A percentile compares a stretch with the other conserved stretches of the same genome.
Conservation (phyloP, 768 basidiomycete genomes). For the Suillus cothurnatus region DNA sequence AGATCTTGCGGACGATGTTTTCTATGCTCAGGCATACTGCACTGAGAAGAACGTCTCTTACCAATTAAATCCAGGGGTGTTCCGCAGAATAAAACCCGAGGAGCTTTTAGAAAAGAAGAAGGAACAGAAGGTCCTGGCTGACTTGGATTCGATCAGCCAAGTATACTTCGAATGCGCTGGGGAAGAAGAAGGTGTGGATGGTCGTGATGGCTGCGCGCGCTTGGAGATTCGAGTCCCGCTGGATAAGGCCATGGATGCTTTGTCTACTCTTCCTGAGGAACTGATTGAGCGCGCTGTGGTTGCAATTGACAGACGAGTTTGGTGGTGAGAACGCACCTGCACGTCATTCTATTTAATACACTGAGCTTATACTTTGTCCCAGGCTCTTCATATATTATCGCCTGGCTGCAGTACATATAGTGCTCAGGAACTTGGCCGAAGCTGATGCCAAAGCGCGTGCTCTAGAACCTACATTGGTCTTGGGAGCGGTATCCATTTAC, state of each 20-base stretch:
- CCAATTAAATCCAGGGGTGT: not conserved
- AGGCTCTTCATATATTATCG: not conserved
- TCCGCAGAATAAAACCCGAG: not conserved
- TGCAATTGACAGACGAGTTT: not conserved
- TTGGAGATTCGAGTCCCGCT: not conserved
- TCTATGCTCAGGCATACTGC: not conserved
- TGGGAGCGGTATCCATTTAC: not conserved
- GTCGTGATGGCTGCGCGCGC: not conserved
- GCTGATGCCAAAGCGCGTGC: not conserved
- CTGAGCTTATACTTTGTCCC: not conserved
- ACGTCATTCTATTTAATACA: too few relatives aligned
- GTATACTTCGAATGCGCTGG: not conserved
- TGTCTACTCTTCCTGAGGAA: not conserved
- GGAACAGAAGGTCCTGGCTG: not conserved
- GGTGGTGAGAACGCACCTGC: not conserved
- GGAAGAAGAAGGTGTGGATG: not conserved
- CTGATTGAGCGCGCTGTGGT: not conserved
- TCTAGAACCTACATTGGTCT: not conserved
- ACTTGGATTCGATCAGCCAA: not conserved
- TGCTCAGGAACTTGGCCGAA: not conserved
- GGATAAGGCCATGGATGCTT: not conserved
- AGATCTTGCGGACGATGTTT: not conserved
- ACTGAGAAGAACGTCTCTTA: not conserved
- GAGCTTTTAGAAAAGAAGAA: not conserved
- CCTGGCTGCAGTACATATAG: not conserved